Conservation (phyloP, 805 yeast species). For the Wickerhamomyces tratensis region DNA sequence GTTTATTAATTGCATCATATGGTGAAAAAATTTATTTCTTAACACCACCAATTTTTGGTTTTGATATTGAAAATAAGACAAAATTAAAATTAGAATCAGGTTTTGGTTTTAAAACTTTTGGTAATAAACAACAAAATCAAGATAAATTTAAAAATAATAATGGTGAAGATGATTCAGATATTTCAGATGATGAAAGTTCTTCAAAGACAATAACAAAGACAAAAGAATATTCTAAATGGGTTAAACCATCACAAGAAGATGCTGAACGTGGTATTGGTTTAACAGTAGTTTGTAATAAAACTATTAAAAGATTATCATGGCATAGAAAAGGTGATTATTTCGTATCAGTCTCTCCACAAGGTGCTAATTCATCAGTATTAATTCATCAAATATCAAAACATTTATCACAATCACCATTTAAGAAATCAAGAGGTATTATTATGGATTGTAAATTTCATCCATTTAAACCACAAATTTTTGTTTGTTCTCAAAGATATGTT, state of each 20-base stretch:
- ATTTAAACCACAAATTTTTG: conserved; percentile 85
- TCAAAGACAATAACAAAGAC: conserved; percentile 24
- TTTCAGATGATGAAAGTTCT: conserved; percentile 26
- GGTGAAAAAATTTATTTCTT: conserved; percentile 72
- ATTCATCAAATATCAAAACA: conserved; percentile 94
- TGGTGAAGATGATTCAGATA: no score
- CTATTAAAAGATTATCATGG: conserved; percentile 83
- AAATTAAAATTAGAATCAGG: conserved; percentile 77
- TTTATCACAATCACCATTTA: conserved; percentile 91
- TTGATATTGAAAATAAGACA: conserved; percentile 75
- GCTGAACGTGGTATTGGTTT: conserved; percentile 65
- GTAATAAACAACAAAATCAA: conserved; percentile 35
- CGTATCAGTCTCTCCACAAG: conserved; percentile 93
- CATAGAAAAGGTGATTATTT: conserved; percentile 96
- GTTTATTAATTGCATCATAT: conserved; percentile 76
- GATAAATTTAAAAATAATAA: conserved; percentile 28
- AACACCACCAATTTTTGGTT: conserved; percentile 89
- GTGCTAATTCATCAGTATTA: conserved; percentile 78
- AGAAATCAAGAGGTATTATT: conserved; percentile 84
- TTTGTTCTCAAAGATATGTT: conserved; percentile 87
- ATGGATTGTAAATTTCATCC: conserved; percentile 98
- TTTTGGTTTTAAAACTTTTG: conserved; percentile 74
- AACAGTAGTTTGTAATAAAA: conserved; percentile 55
- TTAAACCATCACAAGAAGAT: conserved; percentile 57
- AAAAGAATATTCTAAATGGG: conserved; percentile 68